Evolutionary conservation across 352 stramenopile species (phyloP), one percentile per base, ranked within the genome.

Genomic region (Sclerospora graminicola): DNA sequence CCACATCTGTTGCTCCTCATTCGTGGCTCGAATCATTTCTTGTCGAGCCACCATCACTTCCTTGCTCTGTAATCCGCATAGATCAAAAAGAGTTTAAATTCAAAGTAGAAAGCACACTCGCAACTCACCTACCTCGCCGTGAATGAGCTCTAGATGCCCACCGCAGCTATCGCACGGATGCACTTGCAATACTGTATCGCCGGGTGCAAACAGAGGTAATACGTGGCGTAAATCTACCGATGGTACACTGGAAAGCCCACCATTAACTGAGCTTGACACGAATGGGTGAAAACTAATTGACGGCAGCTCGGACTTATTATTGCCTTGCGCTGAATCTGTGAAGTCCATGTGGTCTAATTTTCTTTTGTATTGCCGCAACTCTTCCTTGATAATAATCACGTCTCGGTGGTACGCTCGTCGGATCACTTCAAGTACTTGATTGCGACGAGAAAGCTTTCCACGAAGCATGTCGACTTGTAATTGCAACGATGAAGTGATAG

Each of bases 371-470:
- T 77, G 61, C 0, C 69, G 74, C 10, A 91, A 51, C 32, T 87
- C 71, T 30, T 91, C 79, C 44, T 91, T 91, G 32, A 91, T 63
- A n/a, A 84, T 45, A 45, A 91, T 72, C 18, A 91, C 66, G 51
- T 89, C 77, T 39, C 82, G 74, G 47, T 89, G 87, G 51, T 91
- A 91, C 1, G 77, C 76, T 9, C 67, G 64, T 1, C 79, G 71
- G 41, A 88, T 77, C 24, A 84, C 63, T 26, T 89, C 77, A 15
- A 89, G 60, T 44, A 89, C 55, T 36, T 78, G 69, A 46, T 89
- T 89, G 28, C 73, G 73, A 1, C 77, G 66, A 18, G 73, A 64
- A 15, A 86, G 63, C 32, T 78, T 82, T 8, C 77, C 70, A 14
- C 69, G 69, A 28, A 86, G 41, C 64, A 86, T 84, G 43, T 83